Base-by-base conservation (phyloP, 1,284 basidiomycete species). In the Leccinum pachyderme region DNA sequence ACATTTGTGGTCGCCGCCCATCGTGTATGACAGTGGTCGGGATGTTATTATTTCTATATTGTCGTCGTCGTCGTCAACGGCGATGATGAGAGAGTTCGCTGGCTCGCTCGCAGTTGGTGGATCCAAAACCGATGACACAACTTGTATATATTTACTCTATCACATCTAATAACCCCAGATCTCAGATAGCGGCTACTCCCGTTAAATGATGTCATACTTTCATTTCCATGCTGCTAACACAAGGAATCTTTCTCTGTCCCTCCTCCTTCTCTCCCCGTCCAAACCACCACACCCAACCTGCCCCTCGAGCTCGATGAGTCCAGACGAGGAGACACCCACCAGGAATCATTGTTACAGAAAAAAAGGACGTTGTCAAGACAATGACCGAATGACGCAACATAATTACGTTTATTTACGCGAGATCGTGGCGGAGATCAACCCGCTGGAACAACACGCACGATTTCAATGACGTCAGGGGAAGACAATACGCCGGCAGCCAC, bases 1-100 rank as follows among this genome's bases (percentile, higher is more conserved):
- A 70, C 89, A 91, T 66, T 82, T 83, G 75, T 86, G 84, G 73
- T 86, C 84, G 54, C 84, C 84, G 55, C 76, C 84, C 84, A 84
- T 84, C 51, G 65, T 77, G 22, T 41, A 24, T 41, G 39, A 24
- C 18, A 1, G 7, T 41, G 8, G 18, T 41, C 39, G 39, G 39
- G 39, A 12, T n/a, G n/a, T n/a, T n/a, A 5, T 32, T 22, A 12
- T 7, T 41, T 41, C 31, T 32, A 44, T 47, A 24, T 43, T 6
- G 47, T 53, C 4, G 45, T 47, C 3, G 41, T 43, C 41, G 64
- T 47, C 9, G 51, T 24, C 48, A n/a, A n/a, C n/a, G 45, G 27
- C 53, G 53, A 54, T 52, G 56, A 24, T 55, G 54, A 56, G 48
- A 56, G 53, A 61, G 58, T 52, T n/a, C 35, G 51, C 47, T 55